Percentiles rank a stretch among this genome's conserved stretches.
Conservation (phyloP, 495 filamentous ascomycete species). For the Pseudomonodictys pantanalensis region DNA sequence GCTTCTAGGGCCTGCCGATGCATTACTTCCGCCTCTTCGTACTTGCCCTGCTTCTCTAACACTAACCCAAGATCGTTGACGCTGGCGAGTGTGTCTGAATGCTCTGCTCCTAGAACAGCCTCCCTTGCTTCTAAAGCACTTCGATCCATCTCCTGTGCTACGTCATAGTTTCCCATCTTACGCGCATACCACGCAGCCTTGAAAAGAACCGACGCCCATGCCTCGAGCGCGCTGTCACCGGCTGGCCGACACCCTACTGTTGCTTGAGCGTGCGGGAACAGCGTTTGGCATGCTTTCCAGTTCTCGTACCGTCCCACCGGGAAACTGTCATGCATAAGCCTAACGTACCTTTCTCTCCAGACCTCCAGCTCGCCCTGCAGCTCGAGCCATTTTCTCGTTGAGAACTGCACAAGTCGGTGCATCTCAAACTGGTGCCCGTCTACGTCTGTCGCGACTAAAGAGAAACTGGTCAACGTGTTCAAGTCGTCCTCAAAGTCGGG, state of each 20-base stretch:
- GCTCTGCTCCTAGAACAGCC: constrained; percentile 8
- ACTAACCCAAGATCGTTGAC: background rate
- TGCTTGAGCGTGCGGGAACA: constrained; percentile 17
- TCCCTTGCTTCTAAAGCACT: constrained; percentile 10
- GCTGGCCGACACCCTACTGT: background rate
- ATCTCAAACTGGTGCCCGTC: constrained; percentile 44
- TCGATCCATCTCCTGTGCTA: constrained; percentile 7
- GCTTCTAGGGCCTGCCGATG: no score
- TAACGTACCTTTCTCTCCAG: constrained; percentile 44
- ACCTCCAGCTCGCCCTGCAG: constrained; percentile 40
- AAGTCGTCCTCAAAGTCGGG: constrained; percentile 23
- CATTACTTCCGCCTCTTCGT: constrained; percentile 28
- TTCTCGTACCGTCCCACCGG: constrained; percentile 11
- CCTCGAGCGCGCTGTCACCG: background rate
- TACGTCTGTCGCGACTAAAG: constrained; percentile 25
- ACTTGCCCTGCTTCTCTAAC: constrained; percentile 15
- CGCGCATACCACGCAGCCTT: constrained; percentile 12
- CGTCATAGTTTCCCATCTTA: constrained; percentile 8
- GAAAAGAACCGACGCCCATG: constrained; percentile 16
- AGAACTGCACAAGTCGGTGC: constrained; percentile 51
- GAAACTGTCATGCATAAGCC: constrained; percentile 29
- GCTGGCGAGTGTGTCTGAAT: constrained; percentile 7
- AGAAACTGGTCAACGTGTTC: constrained; percentile 19
- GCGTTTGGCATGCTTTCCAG: constrained; percentile 17
- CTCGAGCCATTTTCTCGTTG: constrained; percentile 47